A percentile compares a stretch with the other conserved stretches of the same genome.
These are phyloP conservation scores for Dendrocalamus latiflorus DNA, from an alignment of 202 grass and related monocot genomes.

Conservation along the genomic window DNA sequence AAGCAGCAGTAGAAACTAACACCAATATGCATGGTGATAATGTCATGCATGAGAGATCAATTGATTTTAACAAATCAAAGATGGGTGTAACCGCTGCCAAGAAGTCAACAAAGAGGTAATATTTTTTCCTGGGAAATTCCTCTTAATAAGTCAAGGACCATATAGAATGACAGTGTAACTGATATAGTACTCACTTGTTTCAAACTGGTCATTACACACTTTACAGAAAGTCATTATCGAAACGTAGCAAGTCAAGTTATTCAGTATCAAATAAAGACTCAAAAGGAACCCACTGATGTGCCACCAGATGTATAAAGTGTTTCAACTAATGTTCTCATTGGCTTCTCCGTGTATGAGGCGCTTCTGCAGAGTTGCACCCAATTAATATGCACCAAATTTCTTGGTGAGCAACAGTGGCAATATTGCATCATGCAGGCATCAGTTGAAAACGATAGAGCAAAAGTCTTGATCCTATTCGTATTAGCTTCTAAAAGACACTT, in stretches of 20 bases:
- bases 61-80: not conserved
- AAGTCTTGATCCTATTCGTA: no score
- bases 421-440: not conserved
- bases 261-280: not conserved
- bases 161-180: not conserved
- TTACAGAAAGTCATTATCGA: not conserved
- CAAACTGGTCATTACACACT: not conserved
- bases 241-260: not conserved
- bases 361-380: not conserved
- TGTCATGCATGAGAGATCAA: not conserved
- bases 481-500: no score
- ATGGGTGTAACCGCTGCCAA: conserved; percentile 6
- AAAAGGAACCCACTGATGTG: not conserved
- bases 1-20: not conserved
- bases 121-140: not conserved
- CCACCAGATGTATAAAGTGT: conserved; percentile 12
- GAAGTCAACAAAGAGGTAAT: conserved; percentile 13
- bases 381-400: conserved; percentile 11
- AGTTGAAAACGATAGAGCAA: not conserved
- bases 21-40: not conserved
- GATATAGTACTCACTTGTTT: not conserved
- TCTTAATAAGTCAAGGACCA: not conserved
- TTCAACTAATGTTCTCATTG: not conserved
- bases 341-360: not conserved
- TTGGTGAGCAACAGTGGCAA: not conserved